These are phyloP conservation scores for Aspergillus oerlinghausenensis DNA, from an alignment of 2,329 filamentous ascomycete genomes.

Conservation along the genomic window DNA sequence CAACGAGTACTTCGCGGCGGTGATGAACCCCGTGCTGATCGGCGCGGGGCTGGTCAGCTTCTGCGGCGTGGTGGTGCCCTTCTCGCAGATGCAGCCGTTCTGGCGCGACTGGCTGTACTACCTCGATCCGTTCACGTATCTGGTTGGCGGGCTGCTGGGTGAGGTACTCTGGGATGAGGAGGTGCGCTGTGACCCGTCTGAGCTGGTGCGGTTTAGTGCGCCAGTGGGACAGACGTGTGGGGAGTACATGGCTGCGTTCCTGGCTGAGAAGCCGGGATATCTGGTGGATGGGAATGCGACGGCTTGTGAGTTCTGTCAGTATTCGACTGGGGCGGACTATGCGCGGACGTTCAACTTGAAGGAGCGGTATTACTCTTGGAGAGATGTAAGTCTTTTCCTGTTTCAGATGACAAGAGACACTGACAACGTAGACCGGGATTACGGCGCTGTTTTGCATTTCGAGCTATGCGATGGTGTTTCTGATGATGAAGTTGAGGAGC, in stretches of 20 bases:
- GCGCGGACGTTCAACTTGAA: conserved; percentile 30
- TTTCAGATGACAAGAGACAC: neutral
- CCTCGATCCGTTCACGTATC: conserved; percentile 41
- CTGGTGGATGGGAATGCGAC: conserved; percentile 26
- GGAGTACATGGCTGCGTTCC: conserved; percentile 31
- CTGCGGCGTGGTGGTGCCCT: conserved; percentile 38
- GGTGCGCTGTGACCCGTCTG: conserved; percentile 31
- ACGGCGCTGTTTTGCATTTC: conserved; percentile 42
- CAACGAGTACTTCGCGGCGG: conserved; percentile 55
- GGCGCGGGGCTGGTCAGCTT: conserved; percentile 40
- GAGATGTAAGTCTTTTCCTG: conserved; percentile 26
- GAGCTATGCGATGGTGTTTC: conserved; percentile 42
- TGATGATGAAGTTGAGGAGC: conserved; percentile 48
- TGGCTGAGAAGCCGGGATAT: conserved; percentile 25
- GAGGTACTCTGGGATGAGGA: conserved; percentile 37
- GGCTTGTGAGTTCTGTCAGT: conserved; percentile 29
- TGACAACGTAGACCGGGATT: conserved; percentile 32
- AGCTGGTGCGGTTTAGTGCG: conserved; percentile 27
- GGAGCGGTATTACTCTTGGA: conserved; percentile 34
- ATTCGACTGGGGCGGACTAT: conserved; percentile 29
- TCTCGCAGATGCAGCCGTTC: conserved; percentile 34
- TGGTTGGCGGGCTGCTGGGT: conserved; percentile 37
- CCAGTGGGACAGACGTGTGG: conserved; percentile 29
- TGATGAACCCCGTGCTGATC: conserved; percentile 55
- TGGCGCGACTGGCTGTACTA: conserved; percentile 45